Evolutionary conservation across 345 rosid genomes (phyloP).

Genomic region (Moricandia arvensis): DNA sequence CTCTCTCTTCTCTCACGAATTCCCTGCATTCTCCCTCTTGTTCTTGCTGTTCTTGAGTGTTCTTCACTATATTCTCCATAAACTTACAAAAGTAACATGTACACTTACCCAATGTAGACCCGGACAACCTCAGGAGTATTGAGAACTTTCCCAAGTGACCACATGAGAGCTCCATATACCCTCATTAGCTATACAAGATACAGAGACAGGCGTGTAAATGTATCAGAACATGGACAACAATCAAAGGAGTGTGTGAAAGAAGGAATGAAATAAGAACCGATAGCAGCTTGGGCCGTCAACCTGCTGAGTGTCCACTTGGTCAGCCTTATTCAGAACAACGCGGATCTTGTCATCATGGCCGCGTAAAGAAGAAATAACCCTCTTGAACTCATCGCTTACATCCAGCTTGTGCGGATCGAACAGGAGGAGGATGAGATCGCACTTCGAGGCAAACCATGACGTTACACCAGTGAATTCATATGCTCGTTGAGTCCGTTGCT

Average conservation of each 20-base stretch:
- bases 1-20: too few relatives aligned
- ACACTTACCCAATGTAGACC: conserved; percentile 84
- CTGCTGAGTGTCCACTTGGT: conserved; percentile 93
- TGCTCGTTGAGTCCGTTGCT: conserved; percentile 84
- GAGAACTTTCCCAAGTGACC: conserved; percentile 97
- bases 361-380: conserved; percentile 84
- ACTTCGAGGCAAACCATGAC: conserved; percentile 98
- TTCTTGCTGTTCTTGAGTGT: too few relatives aligned
- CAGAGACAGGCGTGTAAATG: conserved; percentile 3
- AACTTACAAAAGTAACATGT: too few relatives aligned
- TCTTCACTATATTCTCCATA: too few relatives aligned
- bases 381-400: conserved; percentile 96
- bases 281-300: too few relatives aligned
- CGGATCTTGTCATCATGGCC: conserved; percentile 98
- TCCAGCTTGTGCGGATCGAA: conserved; percentile 97
- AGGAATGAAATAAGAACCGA: not conserved
- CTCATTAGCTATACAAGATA: conserved; percentile 74
- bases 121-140: conserved; percentile 93
- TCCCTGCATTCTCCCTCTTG: too few relatives aligned
- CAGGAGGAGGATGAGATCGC: conserved; percentile 91
- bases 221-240: not conserved
- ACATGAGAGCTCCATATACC: conserved; percentile 97
- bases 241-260: not conserved
- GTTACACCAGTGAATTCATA: conserved; percentile 93
- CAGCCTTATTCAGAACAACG: conserved; percentile 94